Evolutionary conservation across 768 basidiomycete genomes (phyloP).

Genomic region (Dendrothele bispora): DNA sequence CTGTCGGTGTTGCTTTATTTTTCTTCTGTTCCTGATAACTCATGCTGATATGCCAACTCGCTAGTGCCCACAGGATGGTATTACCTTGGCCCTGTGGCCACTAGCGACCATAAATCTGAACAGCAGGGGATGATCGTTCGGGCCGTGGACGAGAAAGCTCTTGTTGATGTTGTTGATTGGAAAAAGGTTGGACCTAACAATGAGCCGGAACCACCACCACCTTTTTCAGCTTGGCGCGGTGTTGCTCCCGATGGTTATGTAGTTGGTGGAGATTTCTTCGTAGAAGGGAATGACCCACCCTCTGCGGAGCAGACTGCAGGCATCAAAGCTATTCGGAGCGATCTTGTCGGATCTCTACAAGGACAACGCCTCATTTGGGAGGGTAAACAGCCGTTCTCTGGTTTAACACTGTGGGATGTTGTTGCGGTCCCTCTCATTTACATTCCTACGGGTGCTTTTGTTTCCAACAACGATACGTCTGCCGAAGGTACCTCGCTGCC

Average conservation of each 20-base stretch:
- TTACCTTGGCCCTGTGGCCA: constrained; percentile 1
- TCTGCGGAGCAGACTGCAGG: not conserved
- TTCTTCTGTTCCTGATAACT: too few relatives aligned
- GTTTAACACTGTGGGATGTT: not conserved
- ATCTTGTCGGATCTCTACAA: not conserved
- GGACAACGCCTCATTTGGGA: not conserved
- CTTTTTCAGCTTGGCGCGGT: not conserved
- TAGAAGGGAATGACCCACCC: not conserved
- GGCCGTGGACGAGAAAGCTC: not conserved
- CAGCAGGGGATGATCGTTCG: not conserved
- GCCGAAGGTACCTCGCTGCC: not conserved
- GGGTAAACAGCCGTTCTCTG: not conserved
- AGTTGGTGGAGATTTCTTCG: not conserved
- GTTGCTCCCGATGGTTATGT: not conserved
- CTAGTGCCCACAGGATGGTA: not conserved
- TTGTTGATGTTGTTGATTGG: not conserved
- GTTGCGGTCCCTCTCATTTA: not conserved
- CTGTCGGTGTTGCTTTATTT: too few relatives aligned
- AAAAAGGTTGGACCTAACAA: constrained; percentile 1
- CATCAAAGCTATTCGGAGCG: not conserved
- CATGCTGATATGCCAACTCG: not conserved
- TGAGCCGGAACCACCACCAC: not conserved
- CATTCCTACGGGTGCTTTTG: not conserved
- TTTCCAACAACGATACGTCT: not conserved
- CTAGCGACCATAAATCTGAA: not conserved